A percentile compares a stretch with the other conserved stretches of the same genome.
Evolutionary conservation across 176 grass and related monocot genomes (phyloP).

Genomic region (Olyra latifolia): DNA sequence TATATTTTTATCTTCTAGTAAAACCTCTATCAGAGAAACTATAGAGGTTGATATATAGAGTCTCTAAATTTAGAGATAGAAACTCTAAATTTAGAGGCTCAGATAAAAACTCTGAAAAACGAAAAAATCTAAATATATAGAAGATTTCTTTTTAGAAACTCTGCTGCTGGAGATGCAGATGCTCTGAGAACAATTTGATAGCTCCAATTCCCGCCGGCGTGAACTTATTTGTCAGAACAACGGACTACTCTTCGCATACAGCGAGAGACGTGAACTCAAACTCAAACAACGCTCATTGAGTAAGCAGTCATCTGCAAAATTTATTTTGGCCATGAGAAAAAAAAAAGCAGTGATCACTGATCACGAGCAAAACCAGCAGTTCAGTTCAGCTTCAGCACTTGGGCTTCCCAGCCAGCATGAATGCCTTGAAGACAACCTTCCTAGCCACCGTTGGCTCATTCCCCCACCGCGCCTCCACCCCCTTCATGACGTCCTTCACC

Average conservation of each 20-base stretch:
- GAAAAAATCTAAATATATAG: no score
- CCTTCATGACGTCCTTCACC: constrained; percentile 41
- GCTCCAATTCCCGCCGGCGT: no score
- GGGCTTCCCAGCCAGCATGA: constrained; percentile 68
- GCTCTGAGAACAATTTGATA: no score
- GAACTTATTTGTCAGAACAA: neutral
- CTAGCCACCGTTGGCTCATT: constrained; percentile 25
- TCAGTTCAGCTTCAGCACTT: constrained; percentile 27
- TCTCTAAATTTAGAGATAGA: no score
- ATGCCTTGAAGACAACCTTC: constrained; percentile 59
- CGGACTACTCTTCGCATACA: neutral
- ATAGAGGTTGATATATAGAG: no score
- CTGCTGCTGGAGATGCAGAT: no score
- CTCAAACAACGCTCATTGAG: neutral
- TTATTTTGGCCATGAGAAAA: neutral
- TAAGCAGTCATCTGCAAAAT: neutral
- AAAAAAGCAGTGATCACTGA: no score
- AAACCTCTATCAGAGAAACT: no score
- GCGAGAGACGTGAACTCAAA: neutral
- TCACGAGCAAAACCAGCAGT: neutral
- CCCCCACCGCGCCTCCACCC: constrained; percentile 55
- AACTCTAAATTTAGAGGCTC: no score
- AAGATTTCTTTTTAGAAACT: no score
- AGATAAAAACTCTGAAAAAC: no score
- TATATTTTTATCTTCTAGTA: no score